These are phyloP conservation scores for Diutina sp. DNA, from an alignment of 1,139 yeast genomes.

Conservation along the genomic window DNA sequence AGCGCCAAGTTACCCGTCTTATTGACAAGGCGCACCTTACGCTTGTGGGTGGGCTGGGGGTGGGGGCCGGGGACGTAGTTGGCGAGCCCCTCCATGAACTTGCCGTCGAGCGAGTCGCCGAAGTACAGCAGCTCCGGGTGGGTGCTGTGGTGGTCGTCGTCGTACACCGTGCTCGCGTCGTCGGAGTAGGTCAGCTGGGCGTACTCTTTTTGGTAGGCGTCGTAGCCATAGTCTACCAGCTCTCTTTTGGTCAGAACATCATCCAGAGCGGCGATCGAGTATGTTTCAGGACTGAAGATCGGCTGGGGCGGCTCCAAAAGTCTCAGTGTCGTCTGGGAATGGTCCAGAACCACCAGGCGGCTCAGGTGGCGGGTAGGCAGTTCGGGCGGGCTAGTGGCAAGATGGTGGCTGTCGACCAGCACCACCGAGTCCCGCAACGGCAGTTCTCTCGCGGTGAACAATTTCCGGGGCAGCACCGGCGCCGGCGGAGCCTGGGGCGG, in stretches of 20 bases:
- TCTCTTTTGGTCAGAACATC: not conserved
- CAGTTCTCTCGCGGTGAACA: slow-evolving; percentile 11
- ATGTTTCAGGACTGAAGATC: slow-evolving; percentile 48
- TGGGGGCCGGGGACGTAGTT: slow-evolving; percentile 24
- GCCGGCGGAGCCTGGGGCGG: slow-evolving; percentile 4
- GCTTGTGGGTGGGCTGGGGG: slow-evolving; percentile 21
- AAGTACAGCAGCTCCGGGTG: slow-evolving; percentile 22
- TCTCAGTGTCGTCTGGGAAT: slow-evolving; percentile 9
- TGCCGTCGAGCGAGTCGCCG: slow-evolving; percentile 31
- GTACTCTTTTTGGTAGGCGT: slow-evolving; percentile 23
- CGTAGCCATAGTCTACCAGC: slow-evolving; percentile 16
- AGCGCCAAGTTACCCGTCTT: slow-evolving; percentile 69
- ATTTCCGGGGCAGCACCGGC: slow-evolving; percentile 6
- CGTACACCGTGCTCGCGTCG: slow-evolving; percentile 27
- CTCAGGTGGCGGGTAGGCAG: not conserved
- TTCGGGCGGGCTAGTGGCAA: slow-evolving; percentile 22
- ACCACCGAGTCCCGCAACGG: slow-evolving; percentile 11
- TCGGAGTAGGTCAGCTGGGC: slow-evolving; percentile 23
- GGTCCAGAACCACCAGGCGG: not conserved
- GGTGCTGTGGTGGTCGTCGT: slow-evolving; percentile 11
- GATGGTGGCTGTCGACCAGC: slow-evolving; percentile 21
- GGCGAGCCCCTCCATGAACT: slow-evolving; percentile 30
- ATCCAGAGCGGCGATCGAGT: slow-evolving; percentile 8
- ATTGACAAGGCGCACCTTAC: slow-evolving; percentile 51
- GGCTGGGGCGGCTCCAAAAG: slow-evolving; percentile 54